Evolutionary conservation across 2,329 filamentous ascomycete genomes (phyloP).

Genomic region (Penicillium sp.): DNA sequence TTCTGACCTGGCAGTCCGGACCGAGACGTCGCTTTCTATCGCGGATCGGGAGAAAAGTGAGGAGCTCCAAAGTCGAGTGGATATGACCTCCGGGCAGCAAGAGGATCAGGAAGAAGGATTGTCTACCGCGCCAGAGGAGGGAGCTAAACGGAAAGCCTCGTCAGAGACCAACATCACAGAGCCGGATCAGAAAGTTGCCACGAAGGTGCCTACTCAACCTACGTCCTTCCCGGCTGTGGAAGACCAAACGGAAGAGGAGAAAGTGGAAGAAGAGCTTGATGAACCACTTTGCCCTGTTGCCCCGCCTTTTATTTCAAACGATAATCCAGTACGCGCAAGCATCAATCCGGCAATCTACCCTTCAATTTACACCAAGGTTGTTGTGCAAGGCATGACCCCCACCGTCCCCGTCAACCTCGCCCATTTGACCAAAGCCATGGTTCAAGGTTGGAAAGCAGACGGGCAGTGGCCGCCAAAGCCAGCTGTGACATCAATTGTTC

Average conservation of each 20-base stretch:
- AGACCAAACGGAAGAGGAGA: slow-evolving; percentile 29
- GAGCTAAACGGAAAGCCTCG: slow-evolving; percentile 21
- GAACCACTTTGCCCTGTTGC: slow-evolving; percentile 69
- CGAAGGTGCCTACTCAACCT: slow-evolving; percentile 35
- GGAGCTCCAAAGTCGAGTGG: slow-evolving; percentile 7
- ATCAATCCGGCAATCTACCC: slow-evolving; percentile 73
- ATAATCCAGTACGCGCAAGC: slow-evolving; percentile 72
- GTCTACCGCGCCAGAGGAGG: slow-evolving; percentile 19
- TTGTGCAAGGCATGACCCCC: slow-evolving; percentile 74
- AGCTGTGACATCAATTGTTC: slow-evolving; percentile 31
- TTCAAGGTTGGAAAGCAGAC: slow-evolving; percentile 87
- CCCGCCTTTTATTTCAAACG: slow-evolving; percentile 67
- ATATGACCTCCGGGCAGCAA: slow-evolving; percentile 6
- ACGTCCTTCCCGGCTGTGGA: slow-evolving; percentile 23
- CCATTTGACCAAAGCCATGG: slow-evolving; percentile 76
- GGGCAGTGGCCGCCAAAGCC: slow-evolving; percentile 84
- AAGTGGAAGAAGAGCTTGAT: slow-evolving; percentile 35
- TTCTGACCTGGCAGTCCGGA: slow-evolving; percentile 16
- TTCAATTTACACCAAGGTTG: slow-evolving; percentile 85
- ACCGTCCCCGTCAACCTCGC: slow-evolving; percentile 83
- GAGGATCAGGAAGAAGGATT: slow-evolving; percentile 22
- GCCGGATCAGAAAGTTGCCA: slow-evolving; percentile 33
- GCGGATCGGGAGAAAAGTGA: slow-evolving; percentile 16
- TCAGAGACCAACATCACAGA: slow-evolving; percentile 25
- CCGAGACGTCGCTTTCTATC: slow-evolving; percentile 23